These are phyloP conservation scores for Coniferiporia weirii DNA, from an alignment of 1,284 basidiomycete genomes.

Conservation along the genomic window DNA sequence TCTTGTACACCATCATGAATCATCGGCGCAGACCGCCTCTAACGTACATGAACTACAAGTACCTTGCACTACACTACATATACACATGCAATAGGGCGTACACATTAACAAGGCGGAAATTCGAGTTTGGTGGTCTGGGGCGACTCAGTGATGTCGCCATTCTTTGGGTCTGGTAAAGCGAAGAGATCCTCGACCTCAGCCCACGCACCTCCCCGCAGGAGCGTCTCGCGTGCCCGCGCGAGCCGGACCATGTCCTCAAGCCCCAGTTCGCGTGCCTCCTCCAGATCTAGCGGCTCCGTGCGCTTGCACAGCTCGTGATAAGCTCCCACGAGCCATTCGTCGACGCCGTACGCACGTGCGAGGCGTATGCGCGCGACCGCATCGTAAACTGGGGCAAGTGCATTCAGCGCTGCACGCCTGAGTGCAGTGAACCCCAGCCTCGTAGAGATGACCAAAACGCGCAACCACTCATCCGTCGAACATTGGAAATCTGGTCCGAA, in stretches of 20 bases:
- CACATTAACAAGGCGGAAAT: too few species aligned
- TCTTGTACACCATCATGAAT: too few species aligned
- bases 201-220: neutral
- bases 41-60: too few species aligned
- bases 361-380: constrained; percentile 2
- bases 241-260: constrained; percentile 10
- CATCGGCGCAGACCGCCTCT: too few species aligned
- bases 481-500: neutral
- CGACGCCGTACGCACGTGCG: neutral
- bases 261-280: constrained; percentile 8
- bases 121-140: too few species aligned
- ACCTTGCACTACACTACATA: too few species aligned
- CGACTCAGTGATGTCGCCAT: too few species aligned
- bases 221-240: constrained; percentile 2
- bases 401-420: neutral
- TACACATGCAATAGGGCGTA: too few species aligned
- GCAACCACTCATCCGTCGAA: constrained; percentile 1
- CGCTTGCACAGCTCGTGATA: constrained; percentile 7
- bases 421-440: neutral
- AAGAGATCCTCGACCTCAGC: neutral
- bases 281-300: neutral
- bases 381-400: neutral
- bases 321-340: neutral
- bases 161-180: neutral
- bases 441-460: neutral